These are phyloP conservation scores for Mortierella sp. DNA, from an alignment of 371 early-diverging fungal genomes.

Conservation along the genomic window DNA sequence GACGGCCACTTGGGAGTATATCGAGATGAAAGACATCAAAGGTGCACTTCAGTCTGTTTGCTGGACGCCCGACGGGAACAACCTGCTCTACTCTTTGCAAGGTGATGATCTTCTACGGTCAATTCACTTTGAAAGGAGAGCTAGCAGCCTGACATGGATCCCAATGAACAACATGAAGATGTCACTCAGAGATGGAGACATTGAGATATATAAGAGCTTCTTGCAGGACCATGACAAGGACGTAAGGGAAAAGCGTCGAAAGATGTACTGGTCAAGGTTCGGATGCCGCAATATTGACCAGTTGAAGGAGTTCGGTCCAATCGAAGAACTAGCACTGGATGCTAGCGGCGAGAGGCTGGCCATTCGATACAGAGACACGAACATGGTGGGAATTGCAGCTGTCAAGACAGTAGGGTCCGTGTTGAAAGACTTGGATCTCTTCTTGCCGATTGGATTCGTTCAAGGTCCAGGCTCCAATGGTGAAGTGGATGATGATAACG, in stretches of 20 bases:
- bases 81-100: slow-evolving; percentile 36
- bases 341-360: slow-evolving; percentile 38
- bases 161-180: slow-evolving; percentile 29
- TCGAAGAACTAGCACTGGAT: slow-evolving; percentile 38
- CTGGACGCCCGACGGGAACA: slow-evolving; percentile 49
- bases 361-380: slow-evolving; percentile 37
- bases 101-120: slow-evolving; percentile 37
- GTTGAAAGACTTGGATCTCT: slow-evolving; percentile 38
- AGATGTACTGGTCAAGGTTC: slow-evolving; percentile 12
- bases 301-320: slow-evolving; percentile 32
- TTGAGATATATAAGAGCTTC: slow-evolving; percentile 14
- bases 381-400: slow-evolving; percentile 31
- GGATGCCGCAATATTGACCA: slow-evolving; percentile 16
- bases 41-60: slow-evolving; percentile 41
- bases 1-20: slow-evolving; percentile 35
- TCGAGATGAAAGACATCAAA: slow-evolving; percentile 31
- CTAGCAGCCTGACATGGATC: slow-evolving; percentile 30
- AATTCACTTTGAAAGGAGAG: slow-evolving; percentile 34
- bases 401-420: slow-evolving; percentile 29
- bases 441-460: slow-evolving; percentile 33
- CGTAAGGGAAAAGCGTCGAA: not conserved
- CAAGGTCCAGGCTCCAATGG: slow-evolving; percentile 41
- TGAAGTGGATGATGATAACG: slow-evolving; percentile 14
- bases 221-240: not conserved
- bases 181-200: slow-evolving; percentile 15